These are phyloP conservation scores for Hyaloscypha bicolor DNA, from an alignment of 495 filamentous ascomycete genomes.

Conservation along the genomic window DNA sequence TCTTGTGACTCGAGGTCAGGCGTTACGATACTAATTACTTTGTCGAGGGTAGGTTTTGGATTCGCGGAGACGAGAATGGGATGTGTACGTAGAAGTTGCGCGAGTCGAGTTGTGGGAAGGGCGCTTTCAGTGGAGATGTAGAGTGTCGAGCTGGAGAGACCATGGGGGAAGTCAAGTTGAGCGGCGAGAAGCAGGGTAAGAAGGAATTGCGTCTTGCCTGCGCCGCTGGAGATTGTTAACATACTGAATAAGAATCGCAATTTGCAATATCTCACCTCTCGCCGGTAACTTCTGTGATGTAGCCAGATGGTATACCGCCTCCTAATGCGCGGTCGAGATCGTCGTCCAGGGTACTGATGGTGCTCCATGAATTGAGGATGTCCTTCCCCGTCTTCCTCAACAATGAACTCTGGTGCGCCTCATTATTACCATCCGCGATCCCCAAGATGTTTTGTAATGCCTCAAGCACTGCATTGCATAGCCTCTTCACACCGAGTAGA, in stretches of 20 bases:
- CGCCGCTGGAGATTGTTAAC: conserved; percentile 56
- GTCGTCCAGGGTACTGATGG: conserved; percentile 80
- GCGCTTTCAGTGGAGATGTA: conserved; percentile 97
- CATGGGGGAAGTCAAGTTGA: conserved; percentile 75
- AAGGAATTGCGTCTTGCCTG: conserved; percentile 95
- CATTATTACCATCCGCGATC: conserved; percentile 29
- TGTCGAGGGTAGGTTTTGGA: conserved; percentile 64
- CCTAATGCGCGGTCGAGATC: conserved; percentile 72
- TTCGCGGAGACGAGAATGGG: conserved; percentile 54
- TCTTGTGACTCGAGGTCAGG: conserved; percentile 94
- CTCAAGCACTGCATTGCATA: conserved; percentile 63
- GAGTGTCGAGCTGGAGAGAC: conserved; percentile 68
- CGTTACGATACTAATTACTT: conserved; percentile 65
- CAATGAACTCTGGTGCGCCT: neutral
- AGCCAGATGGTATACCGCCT: conserved; percentile 83
- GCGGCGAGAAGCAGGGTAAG: conserved; percentile 76
- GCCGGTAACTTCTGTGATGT: conserved; percentile 88
- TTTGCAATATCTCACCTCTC: conserved; percentile 61
- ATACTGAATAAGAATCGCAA: conserved; percentile 11
- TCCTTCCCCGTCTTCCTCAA: conserved; percentile 43
- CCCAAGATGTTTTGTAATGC: conserved; percentile 69
- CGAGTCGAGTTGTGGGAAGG: conserved; percentile 76
- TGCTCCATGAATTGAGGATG: conserved; percentile 48
- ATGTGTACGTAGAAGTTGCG: conserved; percentile 73
- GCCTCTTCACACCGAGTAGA: conserved; percentile 72